These are phyloP conservation scores for Aurifilum marmelostoma DNA, from an alignment of 2,329 filamentous ascomycete species.

Conservation along the genomic window DNA sequence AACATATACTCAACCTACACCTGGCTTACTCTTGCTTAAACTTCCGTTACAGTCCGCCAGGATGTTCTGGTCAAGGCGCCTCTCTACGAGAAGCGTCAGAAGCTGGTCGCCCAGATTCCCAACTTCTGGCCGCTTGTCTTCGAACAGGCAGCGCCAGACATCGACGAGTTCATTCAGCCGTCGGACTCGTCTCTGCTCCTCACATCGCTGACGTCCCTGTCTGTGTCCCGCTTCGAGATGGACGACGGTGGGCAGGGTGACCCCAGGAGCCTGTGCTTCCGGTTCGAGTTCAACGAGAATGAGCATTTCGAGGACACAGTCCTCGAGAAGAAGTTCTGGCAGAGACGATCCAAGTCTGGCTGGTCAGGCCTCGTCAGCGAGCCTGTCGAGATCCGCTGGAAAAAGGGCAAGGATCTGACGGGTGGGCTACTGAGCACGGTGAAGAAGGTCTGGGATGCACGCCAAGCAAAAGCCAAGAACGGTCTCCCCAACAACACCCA, in stretches of 20 bases:
- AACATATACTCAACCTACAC: too few relatives aligned
- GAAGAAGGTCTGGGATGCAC: constrained; percentile 68
- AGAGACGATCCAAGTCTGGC: constrained; percentile 68
- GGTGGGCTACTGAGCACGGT: constrained; percentile 77
- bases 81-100: constrained; percentile 76
- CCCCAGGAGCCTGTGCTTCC: constrained; percentile 78
- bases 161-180: constrained; percentile 87
- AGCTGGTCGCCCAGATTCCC: constrained; percentile 71
- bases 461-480: constrained; percentile 46
- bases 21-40: constrained; percentile 22
- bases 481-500: constrained; percentile 37
- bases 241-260: constrained; percentile 66
- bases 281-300: constrained; percentile 79
- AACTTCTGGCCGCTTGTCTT: constrained; percentile 96
- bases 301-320: constrained; percentile 77
- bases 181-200: constrained; percentile 76
- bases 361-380: constrained; percentile 83
- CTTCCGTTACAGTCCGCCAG: constrained; percentile 63
- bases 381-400: constrained; percentile 88
- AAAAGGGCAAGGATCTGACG: constrained; percentile 82
- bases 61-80: constrained; percentile 69
- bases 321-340: constrained; percentile 92
- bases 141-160: constrained; percentile 80
- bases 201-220: constrained; percentile 67
- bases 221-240: constrained; percentile 81